Conservation (phyloP, 768 basidiomycete genomes). For the Termitomyces sp. region DNA sequence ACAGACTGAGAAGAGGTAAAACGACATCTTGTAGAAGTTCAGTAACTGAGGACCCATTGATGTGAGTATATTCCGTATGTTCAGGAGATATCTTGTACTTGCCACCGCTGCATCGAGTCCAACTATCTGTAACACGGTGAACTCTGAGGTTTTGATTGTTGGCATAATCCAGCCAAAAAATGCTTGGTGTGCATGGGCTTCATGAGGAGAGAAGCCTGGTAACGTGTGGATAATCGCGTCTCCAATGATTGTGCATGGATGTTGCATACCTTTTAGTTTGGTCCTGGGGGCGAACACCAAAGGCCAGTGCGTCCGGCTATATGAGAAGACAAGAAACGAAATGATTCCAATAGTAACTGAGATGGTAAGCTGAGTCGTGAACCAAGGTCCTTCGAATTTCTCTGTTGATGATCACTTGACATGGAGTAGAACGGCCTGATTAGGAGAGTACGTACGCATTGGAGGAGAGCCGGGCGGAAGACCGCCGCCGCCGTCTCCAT, state of each 20-base stretch:
- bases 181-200: conserved; percentile 79
- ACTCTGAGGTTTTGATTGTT: conserved; percentile 85
- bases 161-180: conserved; percentile 98
- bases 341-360: conserved; percentile 71
- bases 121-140: conserved; percentile 91
- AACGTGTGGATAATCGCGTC: conserved; percentile 7
- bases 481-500: conserved; percentile 32
- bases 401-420: conserved; percentile 30
- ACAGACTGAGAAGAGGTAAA: conserved; percentile 84
- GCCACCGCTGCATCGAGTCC: conserved; percentile 96
- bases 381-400: conserved; percentile 92
- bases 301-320: conserved; percentile 83
- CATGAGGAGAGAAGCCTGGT: conserved; percentile 87
- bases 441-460: conserved; percentile 15
- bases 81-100: conserved; percentile 20
- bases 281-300: conserved; percentile 90
- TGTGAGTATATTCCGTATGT: neutral
- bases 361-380: conserved; percentile 82
- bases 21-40: conserved; percentile 93
- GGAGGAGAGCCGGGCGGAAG: conserved; percentile 25
- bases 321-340: conserved; percentile 86
- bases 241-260: neutral
- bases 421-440: neutral
- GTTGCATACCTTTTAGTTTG: conserved; percentile 73
- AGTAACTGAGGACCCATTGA: conserved; percentile 51